Evolutionary conservation across 179 eudicot species (phyloP), one percentile per base, ranked within the genome.

Genomic region (Spergularia azorica): DNA sequence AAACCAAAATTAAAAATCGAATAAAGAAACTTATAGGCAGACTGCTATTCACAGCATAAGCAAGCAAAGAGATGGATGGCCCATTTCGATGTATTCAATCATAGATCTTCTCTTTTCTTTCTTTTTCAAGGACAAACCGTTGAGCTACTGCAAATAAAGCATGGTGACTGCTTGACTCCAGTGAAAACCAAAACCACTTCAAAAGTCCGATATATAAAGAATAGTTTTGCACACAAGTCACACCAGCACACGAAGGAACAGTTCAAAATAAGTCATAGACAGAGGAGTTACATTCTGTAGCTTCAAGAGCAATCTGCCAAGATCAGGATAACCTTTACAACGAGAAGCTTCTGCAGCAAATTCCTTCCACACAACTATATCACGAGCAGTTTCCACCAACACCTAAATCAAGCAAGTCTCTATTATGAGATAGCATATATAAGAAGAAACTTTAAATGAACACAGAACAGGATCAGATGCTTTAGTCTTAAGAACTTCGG

Each of bases 301-400:
- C 86, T 89, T 94, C 73, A 88, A 74, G 82, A 94, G 98, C 90
- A 90, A 84, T 86, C 87, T 89, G 83, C 99, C 99, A 71, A 96
- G 94, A 83, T 94, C 94, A 76, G 90, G 80, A 83, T 96, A 96
- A 78, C 84, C 86, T 83, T 91, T 90, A 81, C 96, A 91, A 63
- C 83, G 83, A 77, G 96, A 88, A 86, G 94, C 96, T 79, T 93
- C 98, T 77, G 78, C 55, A 5, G 97, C 94, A 77, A 93, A 96
- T 70, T 90, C 94, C 90, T 88, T 94, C 96, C 92, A 89, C 39
- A 84, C 90, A 81, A 48, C 80, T 64, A 87, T 84, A 74, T 85
- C 83, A 57, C 93, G 94, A 81, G 97, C 97, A 83, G 83, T 83
- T 84, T 91, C 97, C 59, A 83, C 79, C 85, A 94, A 71, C 82